phyloP scores from a whole-genome alignment of 1,284 basidiomycete genomes.

The Austroboletus novae-zelandiae region DNA sequence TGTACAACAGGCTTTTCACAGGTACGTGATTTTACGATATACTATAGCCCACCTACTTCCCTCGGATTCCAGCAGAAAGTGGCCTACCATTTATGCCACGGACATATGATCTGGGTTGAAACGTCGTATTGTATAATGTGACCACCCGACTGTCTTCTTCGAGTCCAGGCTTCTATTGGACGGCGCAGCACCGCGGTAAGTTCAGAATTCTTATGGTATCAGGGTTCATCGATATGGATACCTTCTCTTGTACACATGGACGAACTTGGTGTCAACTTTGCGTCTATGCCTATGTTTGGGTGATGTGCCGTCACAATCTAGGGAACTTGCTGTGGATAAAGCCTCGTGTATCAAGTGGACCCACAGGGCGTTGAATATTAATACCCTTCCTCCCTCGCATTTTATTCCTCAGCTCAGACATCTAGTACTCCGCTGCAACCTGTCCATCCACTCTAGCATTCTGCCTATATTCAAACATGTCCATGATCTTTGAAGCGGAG shows the following conservation, averaged over 20 bases:
- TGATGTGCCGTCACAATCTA: constrained; percentile 6
- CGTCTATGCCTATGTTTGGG: constrained; percentile 22
- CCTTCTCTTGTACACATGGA: too few species aligned
- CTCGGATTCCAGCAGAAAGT: too few species aligned
- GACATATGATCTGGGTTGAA: too few species aligned
- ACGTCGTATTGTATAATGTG: too few species aligned
- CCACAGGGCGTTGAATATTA: constrained; percentile 19
- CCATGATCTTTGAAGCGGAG: constrained; percentile 18
- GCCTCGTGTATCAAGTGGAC: constrained; percentile 17
- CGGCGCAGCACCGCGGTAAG: too few species aligned
- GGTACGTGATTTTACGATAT: not conserved
- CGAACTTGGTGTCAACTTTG: constrained; percentile 16
- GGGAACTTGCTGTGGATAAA: not conserved
- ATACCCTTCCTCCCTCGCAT: not conserved
- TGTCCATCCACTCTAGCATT: not conserved
- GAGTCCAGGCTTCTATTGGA: too few species aligned
- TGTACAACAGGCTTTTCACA: not conserved
- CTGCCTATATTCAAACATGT: constrained; percentile 10
- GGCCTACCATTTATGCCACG: too few species aligned
- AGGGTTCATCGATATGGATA: too few species aligned
- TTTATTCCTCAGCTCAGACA: not conserved
- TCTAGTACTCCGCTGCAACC: not conserved
- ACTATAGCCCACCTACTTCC: not conserved
- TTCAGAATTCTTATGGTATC: too few species aligned
- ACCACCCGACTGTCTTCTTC: too few species aligned